Percentiles rank a stretch among this genome's conserved stretches.
Conservation (phyloP, 108 stramenopile genomes). For the Mediolabrus comicus region DNA sequence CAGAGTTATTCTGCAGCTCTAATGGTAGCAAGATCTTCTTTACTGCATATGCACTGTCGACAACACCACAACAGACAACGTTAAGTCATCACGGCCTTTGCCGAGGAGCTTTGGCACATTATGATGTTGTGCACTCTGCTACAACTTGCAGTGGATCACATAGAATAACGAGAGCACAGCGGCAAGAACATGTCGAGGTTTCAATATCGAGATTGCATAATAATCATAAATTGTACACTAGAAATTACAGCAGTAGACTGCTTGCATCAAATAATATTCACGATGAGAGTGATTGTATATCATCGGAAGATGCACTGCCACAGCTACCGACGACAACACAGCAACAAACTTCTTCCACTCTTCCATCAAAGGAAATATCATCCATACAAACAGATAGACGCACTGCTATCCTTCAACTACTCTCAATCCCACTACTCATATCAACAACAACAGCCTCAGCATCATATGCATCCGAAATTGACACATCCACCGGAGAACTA, state of each 20-base stretch:
- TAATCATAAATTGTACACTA: background rate
- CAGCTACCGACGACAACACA: background rate
- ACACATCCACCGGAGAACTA: slow-evolving; percentile 52
- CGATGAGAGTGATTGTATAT: background rate
- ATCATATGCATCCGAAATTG: slow-evolving; percentile 46
- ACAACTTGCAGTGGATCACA: background rate
- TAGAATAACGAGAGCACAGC: no score
- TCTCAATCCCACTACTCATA: slow-evolving; percentile 1
- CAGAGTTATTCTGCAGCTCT: no score
- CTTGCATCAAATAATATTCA: background rate
- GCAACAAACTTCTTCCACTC: no score
- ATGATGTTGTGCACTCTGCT: background rate
- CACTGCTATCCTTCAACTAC: slow-evolving; percentile 6
- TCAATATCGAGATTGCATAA: background rate
- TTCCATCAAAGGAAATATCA: background rate
- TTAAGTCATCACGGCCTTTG: no score
- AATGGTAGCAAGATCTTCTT: no score
- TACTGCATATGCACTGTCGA: no score
- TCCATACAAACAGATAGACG: slow-evolving; percentile 2
- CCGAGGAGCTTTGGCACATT: no score
- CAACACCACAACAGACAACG: no score
- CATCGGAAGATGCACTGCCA: background rate
- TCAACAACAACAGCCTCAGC: background rate
- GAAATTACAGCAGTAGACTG: background rate
- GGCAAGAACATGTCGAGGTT: background rate